Conservation (phyloP, 2,329 filamentous ascomycete genomes). For the Aureobasidium sp. region DNA sequence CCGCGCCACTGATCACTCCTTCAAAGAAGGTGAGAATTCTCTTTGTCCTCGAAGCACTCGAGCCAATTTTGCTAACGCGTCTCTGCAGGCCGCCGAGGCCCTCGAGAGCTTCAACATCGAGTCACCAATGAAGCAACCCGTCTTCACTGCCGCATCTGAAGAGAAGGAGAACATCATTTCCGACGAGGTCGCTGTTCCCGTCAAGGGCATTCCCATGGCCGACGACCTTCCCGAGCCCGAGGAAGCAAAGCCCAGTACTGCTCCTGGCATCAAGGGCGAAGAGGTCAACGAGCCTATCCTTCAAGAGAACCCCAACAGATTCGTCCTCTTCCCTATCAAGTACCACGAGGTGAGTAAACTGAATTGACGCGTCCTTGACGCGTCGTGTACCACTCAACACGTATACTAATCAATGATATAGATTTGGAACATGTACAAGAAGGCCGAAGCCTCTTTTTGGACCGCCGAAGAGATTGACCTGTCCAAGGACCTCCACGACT, state of each 20-base stretch:
- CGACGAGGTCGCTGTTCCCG: slow-evolving; percentile 51
- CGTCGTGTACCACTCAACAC: slow-evolving; percentile 46
- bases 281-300: slow-evolving; percentile 85
- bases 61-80: slow-evolving; percentile 33
- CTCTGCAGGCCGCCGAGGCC: slow-evolving; percentile 68
- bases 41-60: slow-evolving; percentile 26
- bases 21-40: slow-evolving; percentile 59
- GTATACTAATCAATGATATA: slow-evolving; percentile 42
- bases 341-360: slow-evolving; percentile 82
- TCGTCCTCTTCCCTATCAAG: slow-evolving; percentile 98
- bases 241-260: slow-evolving; percentile 45
- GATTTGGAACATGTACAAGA: slow-evolving; percentile 99
- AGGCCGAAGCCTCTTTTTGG: slow-evolving; percentile 99
- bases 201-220: slow-evolving; percentile 45
- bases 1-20: slow-evolving; percentile 70
- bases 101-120: slow-evolving; percentile 90
- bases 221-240: slow-evolving; percentile 29
- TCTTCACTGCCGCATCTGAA: slow-evolving; percentile 55
- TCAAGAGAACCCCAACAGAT: slow-evolving; percentile 90
- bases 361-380: slow-evolving; percentile 50
- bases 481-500: slow-evolving; percentile 97
- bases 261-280: slow-evolving; percentile 51
- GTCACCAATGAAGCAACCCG: slow-evolving; percentile 83
- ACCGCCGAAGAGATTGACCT: slow-evolving; percentile 98
- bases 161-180: slow-evolving; percentile 74